Percentiles rank a stretch among this genome's conserved stretches.
Conservation (phyloP, 2,329 filamentous ascomycete genomes). For the Xylaria sp. region DNA sequence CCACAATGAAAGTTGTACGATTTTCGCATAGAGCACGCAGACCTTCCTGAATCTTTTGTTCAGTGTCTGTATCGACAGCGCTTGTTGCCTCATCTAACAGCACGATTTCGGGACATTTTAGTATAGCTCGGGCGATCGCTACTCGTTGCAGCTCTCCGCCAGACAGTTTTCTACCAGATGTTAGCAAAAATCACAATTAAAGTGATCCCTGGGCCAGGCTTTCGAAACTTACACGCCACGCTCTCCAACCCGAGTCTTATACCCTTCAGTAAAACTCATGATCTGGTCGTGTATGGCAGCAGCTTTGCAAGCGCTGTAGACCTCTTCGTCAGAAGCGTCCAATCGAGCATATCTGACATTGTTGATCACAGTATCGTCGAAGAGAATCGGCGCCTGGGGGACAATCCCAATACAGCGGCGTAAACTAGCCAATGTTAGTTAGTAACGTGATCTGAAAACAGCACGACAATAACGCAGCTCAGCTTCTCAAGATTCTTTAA, state of each 20-base stretch:
- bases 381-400: conserved; percentile 59
- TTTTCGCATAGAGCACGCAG: conserved; percentile 67
- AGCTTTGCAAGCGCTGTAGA: conserved; percentile 62
- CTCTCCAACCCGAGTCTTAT: conserved; percentile 64
- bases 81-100: conserved; percentile 84
- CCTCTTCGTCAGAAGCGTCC: conserved; percentile 59
- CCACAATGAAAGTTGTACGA: conserved; percentile 74
- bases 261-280: conserved; percentile 63
- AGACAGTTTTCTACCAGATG: conserved; percentile 64
- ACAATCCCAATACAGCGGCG: conserved; percentile 58
- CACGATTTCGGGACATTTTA: conserved; percentile 79
- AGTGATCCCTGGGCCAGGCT: not conserved
- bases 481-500: not conserved
- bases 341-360: conserved; percentile 65
- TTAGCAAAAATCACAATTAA: conserved; percentile 29
- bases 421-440: conserved; percentile 47
- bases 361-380: conserved; percentile 67
- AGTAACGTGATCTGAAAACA: conserved; percentile 1
- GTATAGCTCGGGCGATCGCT: conserved; percentile 75
- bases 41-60: conserved; percentile 73
- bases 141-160: conserved; percentile 75
- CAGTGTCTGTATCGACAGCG: conserved; percentile 77
- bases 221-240: conserved; percentile 57
- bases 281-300: conserved; percentile 68
- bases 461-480: not conserved